A percentile compares a stretch with the other conserved stretches of the same genome.
phyloP scores from a whole-genome alignment of 352 stramenopile species.

The Blastocystis sp. region DNA sequence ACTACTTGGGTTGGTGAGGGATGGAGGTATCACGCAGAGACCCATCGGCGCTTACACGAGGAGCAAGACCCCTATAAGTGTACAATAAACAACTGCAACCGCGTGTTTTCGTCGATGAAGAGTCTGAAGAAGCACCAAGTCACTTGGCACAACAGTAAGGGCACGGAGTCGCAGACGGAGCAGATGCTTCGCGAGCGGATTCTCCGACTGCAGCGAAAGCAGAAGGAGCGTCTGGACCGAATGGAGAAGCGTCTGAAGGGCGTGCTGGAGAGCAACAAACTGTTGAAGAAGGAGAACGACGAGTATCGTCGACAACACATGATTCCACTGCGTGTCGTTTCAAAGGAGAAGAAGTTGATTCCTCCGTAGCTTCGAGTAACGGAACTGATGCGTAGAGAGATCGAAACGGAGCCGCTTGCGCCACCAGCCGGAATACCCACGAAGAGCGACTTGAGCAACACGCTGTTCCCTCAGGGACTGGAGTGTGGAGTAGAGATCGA shows the following conservation, averaged over 20 bases:
- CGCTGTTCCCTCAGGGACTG: neutral
- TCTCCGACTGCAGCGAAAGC: constrained; percentile 23
- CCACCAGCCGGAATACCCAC: too few relatives aligned
- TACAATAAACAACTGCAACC: constrained; percentile 56
- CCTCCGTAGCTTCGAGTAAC: neutral
- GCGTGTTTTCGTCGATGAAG: constrained; percentile 35
- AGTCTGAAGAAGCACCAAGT: constrained; percentile 49
- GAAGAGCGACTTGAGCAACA: neutral
- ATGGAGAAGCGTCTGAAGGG: constrained; percentile 35
- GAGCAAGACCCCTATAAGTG: constrained; percentile 52
- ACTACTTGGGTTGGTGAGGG: constrained; percentile 50
- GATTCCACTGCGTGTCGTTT: neutral
- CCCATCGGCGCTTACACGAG: constrained; percentile 44
- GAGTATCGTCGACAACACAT: constrained; percentile 36
- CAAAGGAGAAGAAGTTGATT: neutral
- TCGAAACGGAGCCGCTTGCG: too few relatives aligned
- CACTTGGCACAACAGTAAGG: constrained; percentile 53
- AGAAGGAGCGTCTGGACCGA: constrained; percentile 27
- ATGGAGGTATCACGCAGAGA: neutral
- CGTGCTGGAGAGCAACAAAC: constrained; percentile 32
- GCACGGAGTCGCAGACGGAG: constrained; percentile 27
- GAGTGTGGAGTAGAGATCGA: neutral
- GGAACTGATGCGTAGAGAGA: neutral
- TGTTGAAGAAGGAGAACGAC: constrained; percentile 42
- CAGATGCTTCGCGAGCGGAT: constrained; percentile 17